Conservation (phyloP, 352 stramenopile genomes). For the Lagenidium sp. region DNA sequence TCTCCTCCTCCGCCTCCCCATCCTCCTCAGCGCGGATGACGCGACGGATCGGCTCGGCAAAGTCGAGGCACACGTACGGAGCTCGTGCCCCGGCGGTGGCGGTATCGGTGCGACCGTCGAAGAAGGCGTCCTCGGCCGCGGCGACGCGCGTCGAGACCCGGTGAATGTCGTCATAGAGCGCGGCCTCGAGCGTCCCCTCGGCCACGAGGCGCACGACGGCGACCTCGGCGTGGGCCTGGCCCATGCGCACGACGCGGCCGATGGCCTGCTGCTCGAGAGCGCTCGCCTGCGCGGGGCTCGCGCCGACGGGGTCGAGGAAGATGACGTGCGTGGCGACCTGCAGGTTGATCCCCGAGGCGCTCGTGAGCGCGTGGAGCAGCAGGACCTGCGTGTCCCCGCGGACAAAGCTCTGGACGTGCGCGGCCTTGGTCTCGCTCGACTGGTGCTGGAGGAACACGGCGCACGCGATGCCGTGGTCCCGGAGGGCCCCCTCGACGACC, state of each 20-base stretch:
- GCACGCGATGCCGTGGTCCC: constrained; percentile 39
- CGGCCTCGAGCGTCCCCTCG: constrained; percentile 60
- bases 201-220: constrained; percentile 68
- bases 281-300: constrained; percentile 56
- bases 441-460: constrained; percentile 70
- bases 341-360: constrained; percentile 78
- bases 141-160: constrained; percentile 25
- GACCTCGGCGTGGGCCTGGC: constrained; percentile 61
- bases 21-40: constrained; percentile 50
- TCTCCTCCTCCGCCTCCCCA: constrained; percentile 33
- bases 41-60: constrained; percentile 35
- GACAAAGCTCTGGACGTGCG: constrained; percentile 56
- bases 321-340: constrained; percentile 78
- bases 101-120: constrained; percentile 46
- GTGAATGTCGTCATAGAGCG: constrained; percentile 74
- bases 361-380: constrained; percentile 73
- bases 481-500: constrained; percentile 53
- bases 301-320: constrained; percentile 71
- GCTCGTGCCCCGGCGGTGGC: no score
- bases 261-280: constrained; percentile 78
- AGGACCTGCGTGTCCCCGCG: constrained; percentile 55
- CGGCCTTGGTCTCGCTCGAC: constrained; percentile 69
- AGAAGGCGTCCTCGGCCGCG: constrained; percentile 51
- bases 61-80: constrained; percentile 53
- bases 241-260: constrained; percentile 79